Evolutionary conservation across 345 rosid genomes (phyloP).

Genomic region (Eucalyptus curtisii): DNA sequence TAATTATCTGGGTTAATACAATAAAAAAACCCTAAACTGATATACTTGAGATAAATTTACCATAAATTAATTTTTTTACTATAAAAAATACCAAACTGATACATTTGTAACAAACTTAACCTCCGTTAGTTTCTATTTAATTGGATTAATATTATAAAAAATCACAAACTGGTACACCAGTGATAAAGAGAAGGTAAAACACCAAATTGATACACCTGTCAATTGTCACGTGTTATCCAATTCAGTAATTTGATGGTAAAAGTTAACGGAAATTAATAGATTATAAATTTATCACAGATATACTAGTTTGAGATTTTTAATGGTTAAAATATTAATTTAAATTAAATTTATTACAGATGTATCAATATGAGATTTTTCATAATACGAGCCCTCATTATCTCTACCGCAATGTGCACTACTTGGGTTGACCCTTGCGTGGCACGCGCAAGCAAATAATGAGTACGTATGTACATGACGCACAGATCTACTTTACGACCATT

Average conservation of each 20-base stretch:
- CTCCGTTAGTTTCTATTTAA: fast-evolving
- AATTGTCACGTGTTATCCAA: fast-evolving
- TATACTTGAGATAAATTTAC: too few species aligned
- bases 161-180: fast-evolving
- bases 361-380: too few species aligned
- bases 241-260: fast-evolving
- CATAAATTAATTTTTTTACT: too few species aligned
- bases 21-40: fast-evolving
- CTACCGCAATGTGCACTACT: fast-evolving
- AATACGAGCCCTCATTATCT: fast-evolving
- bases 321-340: too few species aligned
- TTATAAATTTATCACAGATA: too few species aligned
- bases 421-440: neutral
- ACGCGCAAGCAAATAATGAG: neutral
- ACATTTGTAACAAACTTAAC: too few species aligned
- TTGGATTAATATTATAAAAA: too few species aligned
- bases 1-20: too few species aligned
- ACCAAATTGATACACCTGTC: fast-evolving
- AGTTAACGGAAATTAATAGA: fast-evolving
- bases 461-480: fast-evolving
- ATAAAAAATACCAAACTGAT: fast-evolving
- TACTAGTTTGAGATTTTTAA: too few species aligned
- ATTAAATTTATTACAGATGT: too few species aligned
- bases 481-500: neutral
- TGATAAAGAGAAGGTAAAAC: too few species aligned